Evolutionary conservation across 108 stramenopile species (phyloP), one percentile per base, ranked within the genome.

Genomic region (Fistulifera pelliculosa): DNA sequence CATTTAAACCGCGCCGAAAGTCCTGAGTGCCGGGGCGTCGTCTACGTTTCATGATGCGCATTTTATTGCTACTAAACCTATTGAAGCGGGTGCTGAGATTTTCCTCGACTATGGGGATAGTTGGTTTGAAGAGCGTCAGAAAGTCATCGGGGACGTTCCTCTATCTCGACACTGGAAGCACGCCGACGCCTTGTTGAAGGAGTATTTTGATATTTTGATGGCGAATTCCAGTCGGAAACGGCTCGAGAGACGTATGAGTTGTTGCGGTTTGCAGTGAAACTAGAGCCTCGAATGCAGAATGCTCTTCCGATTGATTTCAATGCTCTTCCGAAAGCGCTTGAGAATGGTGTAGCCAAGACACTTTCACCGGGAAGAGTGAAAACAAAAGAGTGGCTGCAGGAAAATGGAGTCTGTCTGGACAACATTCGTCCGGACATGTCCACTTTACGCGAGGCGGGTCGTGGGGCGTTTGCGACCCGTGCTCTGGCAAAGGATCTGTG

Each of bases 401-500:
- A 76, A 27, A 38, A 83, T 53, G 81, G 77, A 27, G 22, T 66
- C 54, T 83, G 81, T 42, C 57, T 83, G 60, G 77, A 83, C 63
- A 79, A 79, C 44, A 67, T 83, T 35, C 67, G 68, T 4, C 38
- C 28, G 35, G 38, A 16, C 19, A 50, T 58, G 44, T 47, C 23
- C 17, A 38, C 44, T 44, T 2, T 65, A 0, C 60, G 49, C 16
- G 23, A 71, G n/a, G 71, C 79, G 27, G 82, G 80, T 19, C 56
- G 75, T 27, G 87, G 87, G 11, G 81, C 76, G 2, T 82, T 82
- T 70, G 80, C 84, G 5, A 77, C 75, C 0, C 67, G 70, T 40
- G 23, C 39, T 50, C 35, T 84, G 12, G 16, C 35, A 41, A 60
- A 56, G 84, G 78, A 12, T 56, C 69, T 2, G 52, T 83, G 8